Percentiles rank a stretch among this genome's conserved stretches.
phyloP scores from a whole-genome alignment of 495 filamentous ascomycete species.

The Talaromyces stipitatus region DNA sequence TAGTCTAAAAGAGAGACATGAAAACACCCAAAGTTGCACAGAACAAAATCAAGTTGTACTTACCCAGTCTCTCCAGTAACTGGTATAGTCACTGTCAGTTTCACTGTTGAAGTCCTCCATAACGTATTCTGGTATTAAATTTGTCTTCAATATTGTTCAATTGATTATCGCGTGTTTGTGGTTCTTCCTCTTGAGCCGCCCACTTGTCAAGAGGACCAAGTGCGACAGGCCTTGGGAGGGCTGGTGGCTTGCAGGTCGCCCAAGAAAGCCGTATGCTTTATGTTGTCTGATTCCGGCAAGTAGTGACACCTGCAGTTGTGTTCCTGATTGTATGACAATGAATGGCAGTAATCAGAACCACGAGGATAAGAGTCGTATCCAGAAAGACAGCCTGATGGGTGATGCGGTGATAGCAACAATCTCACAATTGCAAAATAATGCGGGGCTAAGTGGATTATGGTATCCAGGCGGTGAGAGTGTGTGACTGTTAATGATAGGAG shows the following conservation, averaged over 20 bases:
- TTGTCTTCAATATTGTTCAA: not conserved
- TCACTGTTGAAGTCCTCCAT: constrained; percentile 98
- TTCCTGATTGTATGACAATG: not conserved
- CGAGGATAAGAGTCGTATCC: not conserved
- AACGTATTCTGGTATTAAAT: not conserved
- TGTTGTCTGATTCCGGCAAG: not conserved
- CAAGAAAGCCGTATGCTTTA: not conserved
- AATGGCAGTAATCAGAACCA: not conserved
- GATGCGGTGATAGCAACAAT: not conserved
- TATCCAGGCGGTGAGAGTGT: not conserved
- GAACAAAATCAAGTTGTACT: constrained; percentile 27
- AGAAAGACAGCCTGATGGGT: not conserved
- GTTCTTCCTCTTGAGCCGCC: constrained; percentile 1
- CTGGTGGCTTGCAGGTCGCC: not conserved
- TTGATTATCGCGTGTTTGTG: not conserved
- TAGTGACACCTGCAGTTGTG: not conserved
- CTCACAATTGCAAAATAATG: not conserved
- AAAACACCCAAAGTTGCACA: not conserved
- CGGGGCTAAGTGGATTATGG: not conserved
- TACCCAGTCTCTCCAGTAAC: constrained; percentile 99
- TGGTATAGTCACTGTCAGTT: constrained; percentile 97
- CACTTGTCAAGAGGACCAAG: constrained; percentile 9
- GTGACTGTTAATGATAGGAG: not conserved
- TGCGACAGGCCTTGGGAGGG: constrained; percentile 6
- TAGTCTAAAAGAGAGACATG: not conserved